Percentiles rank a stretch among this genome's conserved stretches.
Evolutionary conservation across 148 eudicot species (phyloP).

Genomic region (Euryodendron excelsum): DNA sequence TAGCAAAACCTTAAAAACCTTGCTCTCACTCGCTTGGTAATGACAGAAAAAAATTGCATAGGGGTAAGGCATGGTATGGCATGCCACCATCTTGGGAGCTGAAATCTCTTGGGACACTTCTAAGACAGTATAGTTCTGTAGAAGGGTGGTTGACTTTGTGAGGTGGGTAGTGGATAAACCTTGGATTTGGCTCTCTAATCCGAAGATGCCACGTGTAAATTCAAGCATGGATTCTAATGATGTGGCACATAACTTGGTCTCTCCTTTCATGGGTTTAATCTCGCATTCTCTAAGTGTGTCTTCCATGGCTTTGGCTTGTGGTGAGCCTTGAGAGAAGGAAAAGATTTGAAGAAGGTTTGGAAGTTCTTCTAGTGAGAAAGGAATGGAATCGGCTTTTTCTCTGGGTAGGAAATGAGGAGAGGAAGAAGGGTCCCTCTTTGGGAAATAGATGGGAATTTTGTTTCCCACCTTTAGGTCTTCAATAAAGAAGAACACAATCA

Average conservation of each 20-base stretch:
- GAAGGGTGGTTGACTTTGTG: slow-evolving; percentile 20
- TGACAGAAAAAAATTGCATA: slow-evolving; percentile 67
- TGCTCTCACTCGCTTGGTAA: slow-evolving; percentile 42
- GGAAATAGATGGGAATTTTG: slow-evolving; percentile 45
- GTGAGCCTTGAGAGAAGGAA: slow-evolving; percentile 23
- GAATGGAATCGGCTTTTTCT: slow-evolving; percentile 53
- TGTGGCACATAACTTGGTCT: slow-evolving; percentile 41
- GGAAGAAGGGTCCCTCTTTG: slow-evolving; percentile 33
- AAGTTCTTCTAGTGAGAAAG: slow-evolving; percentile 44
- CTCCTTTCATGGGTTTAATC: slow-evolving; percentile 28
- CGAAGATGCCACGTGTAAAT: slow-evolving; percentile 15
- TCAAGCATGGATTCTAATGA: slow-evolving; percentile 53
- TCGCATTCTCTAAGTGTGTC: slow-evolving; percentile 45
- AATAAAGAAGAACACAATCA: slow-evolving; percentile 45
- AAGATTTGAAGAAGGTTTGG: slow-evolving; percentile 29
- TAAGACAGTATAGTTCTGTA: slow-evolving; percentile 54
- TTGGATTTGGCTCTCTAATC: slow-evolving; percentile 19
- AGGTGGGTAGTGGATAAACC: slow-evolving; percentile 42
- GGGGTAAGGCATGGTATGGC: slow-evolving; percentile 74
- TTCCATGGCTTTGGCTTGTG: slow-evolving; percentile 39
- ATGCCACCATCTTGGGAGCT: slow-evolving; percentile 40
- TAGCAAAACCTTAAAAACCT: slow-evolving; percentile 37
- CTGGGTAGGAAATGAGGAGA: slow-evolving; percentile 42
- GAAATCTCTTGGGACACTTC: slow-evolving; percentile 31
- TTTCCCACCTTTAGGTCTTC: slow-evolving; percentile 46